phyloP scores from a whole-genome alignment of 176 grass and related monocot species.

The Raddia guianensis region DNA sequence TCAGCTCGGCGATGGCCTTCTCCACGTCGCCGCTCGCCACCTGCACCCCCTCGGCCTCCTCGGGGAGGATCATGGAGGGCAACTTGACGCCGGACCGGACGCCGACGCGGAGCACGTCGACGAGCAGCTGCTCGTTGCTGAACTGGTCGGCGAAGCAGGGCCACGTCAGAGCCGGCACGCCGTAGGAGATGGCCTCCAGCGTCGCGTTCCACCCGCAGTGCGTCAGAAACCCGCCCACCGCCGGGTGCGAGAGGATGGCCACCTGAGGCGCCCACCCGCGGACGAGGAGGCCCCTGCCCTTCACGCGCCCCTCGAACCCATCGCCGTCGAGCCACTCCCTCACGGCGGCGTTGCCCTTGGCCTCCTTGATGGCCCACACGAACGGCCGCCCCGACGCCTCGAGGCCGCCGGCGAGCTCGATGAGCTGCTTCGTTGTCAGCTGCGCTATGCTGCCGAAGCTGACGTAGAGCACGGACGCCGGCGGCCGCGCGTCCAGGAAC shows the following conservation, averaged over 20 bases:
- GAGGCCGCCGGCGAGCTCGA: constrained; percentile 43
- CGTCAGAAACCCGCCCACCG: constrained; percentile 54
- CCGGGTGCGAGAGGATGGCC: constrained; percentile 47
- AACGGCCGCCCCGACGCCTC: constrained; percentile 45
- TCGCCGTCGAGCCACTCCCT: constrained; percentile 38
- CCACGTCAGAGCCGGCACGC: constrained; percentile 62
- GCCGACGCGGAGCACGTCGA: no score
- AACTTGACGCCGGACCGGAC: no score
- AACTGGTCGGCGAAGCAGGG: not conserved
- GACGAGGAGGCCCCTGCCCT: constrained; percentile 45
- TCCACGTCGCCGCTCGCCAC: no score
- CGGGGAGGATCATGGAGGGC: no score
- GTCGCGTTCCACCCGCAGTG: constrained; percentile 75
- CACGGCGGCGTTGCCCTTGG: constrained; percentile 26
- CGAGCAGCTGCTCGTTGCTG: no score
- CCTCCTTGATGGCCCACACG: constrained; percentile 54
- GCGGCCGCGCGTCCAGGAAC: constrained; percentile 41
- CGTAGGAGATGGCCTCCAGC: constrained; percentile 49
- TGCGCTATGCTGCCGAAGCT: constrained; percentile 43
- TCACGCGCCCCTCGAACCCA: constrained; percentile 47
- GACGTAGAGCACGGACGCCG: constrained; percentile 45
- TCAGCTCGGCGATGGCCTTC: no score
- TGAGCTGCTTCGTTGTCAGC: constrained; percentile 10
- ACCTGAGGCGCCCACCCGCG: constrained; percentile 55
- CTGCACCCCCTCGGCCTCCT: no score